These are phyloP conservation scores for Pythium utonaiense DNA, from an alignment of 352 stramenopile species.

Conservation along the genomic window DNA sequence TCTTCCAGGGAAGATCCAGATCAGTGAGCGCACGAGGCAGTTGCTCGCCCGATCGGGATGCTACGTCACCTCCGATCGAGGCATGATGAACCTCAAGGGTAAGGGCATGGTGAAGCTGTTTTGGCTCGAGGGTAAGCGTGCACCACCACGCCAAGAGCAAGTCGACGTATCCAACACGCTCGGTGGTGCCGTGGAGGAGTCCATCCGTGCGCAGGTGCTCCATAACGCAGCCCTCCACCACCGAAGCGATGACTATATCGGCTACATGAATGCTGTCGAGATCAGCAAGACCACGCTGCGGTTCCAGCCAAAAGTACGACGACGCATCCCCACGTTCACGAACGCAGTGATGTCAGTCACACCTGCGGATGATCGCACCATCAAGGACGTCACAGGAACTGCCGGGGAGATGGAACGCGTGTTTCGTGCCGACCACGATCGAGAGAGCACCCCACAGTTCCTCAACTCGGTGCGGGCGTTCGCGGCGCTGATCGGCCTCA, in stretches of 20 bases:
- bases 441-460: conserved; percentile 52
- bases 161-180: conserved; percentile 32
- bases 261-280: conserved; percentile 59
- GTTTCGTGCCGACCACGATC: conserved; percentile 45
- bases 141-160: conserved; percentile 19
- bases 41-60: conserved; percentile 40
- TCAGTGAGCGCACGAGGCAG: conserved; percentile 52
- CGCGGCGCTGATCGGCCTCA: conserved; percentile 29
- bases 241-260: conserved; percentile 53
- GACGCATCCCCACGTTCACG: conserved; percentile 1
- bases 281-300: conserved; percentile 44
- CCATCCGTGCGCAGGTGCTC: conserved; percentile 36
- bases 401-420: conserved; percentile 52
- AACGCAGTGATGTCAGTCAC: not conserved
- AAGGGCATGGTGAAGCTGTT: conserved; percentile 68
- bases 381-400: conserved; percentile 42
- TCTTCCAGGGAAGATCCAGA: conserved; percentile 60
- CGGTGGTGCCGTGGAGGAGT: conserved; percentile 47
- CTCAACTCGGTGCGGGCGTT: conserved; percentile 36
- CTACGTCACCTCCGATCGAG: conserved; percentile 57
- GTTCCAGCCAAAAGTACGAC: conserved; percentile 39
- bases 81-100: conserved; percentile 67
- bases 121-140: conserved; percentile 61
- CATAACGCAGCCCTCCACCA: conserved; percentile 37
- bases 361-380: not conserved